phyloP scores from a whole-genome alignment of 2,329 filamentous ascomycete genomes.

The Cordyceps pruinosa region DNA sequence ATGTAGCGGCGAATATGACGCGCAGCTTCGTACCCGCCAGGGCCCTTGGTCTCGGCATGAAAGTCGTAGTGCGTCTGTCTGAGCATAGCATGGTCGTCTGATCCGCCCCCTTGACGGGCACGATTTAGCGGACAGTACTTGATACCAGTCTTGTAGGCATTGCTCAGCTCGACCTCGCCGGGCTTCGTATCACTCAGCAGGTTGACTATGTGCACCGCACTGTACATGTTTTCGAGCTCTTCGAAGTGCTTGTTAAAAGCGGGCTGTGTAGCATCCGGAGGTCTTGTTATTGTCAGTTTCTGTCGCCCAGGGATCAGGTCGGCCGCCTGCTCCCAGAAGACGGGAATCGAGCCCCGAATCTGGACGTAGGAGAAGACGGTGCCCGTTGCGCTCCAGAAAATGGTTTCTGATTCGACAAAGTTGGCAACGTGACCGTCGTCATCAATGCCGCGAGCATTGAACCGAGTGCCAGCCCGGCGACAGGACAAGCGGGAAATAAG shows the following conservation, averaged over 20 bases:
- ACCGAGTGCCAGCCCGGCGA: slow-evolving; percentile 82
- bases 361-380: slow-evolving; percentile 90
- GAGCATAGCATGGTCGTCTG: slow-evolving; percentile 64
- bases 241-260: slow-evolving; percentile 95
- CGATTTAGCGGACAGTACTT: slow-evolving; percentile 64
- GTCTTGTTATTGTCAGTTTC: slow-evolving; percentile 86
- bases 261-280: slow-evolving; percentile 82
- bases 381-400: slow-evolving; percentile 74
- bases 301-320: slow-evolving; percentile 87
- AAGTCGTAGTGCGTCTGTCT: slow-evolving; percentile 90
- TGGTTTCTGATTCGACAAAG: slow-evolving; percentile 95
- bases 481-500: slow-evolving; percentile 90
- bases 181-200: slow-evolving; percentile 85
- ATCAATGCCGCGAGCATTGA: slow-evolving; percentile 95
- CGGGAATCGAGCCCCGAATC: slow-evolving; percentile 82
- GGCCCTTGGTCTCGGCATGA: slow-evolving; percentile 84
- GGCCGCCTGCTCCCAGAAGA: slow-evolving; percentile 94
- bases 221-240: slow-evolving; percentile 77
- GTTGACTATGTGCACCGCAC: slow-evolving; percentile 87
- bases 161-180: slow-evolving; percentile 76
- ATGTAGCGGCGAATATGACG: slow-evolving; percentile 74
- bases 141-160: slow-evolving; percentile 73
- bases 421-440: slow-evolving; percentile 97
- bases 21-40: slow-evolving; percentile 85
- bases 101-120: slow-evolving; percentile 42